Conservation (phyloP, 2,329 filamentous ascomycete species). For the Canariomyces notabilis region DNA sequence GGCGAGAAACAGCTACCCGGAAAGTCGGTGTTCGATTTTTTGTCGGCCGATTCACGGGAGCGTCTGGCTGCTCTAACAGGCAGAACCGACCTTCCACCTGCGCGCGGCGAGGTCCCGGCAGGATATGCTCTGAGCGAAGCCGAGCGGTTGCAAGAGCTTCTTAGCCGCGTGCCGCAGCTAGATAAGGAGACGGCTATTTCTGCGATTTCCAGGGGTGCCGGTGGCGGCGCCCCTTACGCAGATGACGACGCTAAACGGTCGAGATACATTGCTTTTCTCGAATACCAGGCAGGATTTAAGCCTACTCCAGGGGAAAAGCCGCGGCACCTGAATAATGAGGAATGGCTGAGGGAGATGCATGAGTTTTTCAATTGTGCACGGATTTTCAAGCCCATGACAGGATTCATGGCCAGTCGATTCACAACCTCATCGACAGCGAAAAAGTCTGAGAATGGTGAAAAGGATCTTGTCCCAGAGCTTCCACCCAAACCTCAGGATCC, state of each 20-base stretch:
- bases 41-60: slow-evolving; percentile 72
- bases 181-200: slow-evolving; percentile 64
- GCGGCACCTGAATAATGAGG: slow-evolving; percentile 50
- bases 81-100: slow-evolving; percentile 70
- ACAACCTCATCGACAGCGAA: slow-evolving; percentile 57
- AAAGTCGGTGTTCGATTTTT: slow-evolving; percentile 93
- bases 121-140: slow-evolving; percentile 59
- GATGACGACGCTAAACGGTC: slow-evolving; percentile 73
- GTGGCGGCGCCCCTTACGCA: slow-evolving; percentile 72
- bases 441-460: slow-evolving; percentile 26
- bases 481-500: slow-evolving; percentile 62
- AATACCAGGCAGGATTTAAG: slow-evolving; percentile 63
- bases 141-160: slow-evolving; percentile 54
- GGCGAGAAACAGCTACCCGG: slow-evolving; percentile 78
- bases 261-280: slow-evolving; percentile 79
- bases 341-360: slow-evolving; percentile 73
- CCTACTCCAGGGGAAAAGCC: slow-evolving; percentile 49
- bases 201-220: slow-evolving; percentile 59
- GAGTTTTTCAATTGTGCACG: slow-evolving; percentile 64
- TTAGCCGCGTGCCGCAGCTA: slow-evolving; percentile 56
- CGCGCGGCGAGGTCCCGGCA: slow-evolving; percentile 66
- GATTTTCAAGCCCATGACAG: slow-evolving; percentile 88
- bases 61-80: slow-evolving; percentile 72
- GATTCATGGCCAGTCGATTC: slow-evolving; percentile 89
- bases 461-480: slow-evolving; percentile 42